Percentiles rank a stretch among this genome's conserved stretches.
phyloP scores from a whole-genome alignment of 1,139 yeast species.

The Meyerozyma guilliermondii region DNA sequence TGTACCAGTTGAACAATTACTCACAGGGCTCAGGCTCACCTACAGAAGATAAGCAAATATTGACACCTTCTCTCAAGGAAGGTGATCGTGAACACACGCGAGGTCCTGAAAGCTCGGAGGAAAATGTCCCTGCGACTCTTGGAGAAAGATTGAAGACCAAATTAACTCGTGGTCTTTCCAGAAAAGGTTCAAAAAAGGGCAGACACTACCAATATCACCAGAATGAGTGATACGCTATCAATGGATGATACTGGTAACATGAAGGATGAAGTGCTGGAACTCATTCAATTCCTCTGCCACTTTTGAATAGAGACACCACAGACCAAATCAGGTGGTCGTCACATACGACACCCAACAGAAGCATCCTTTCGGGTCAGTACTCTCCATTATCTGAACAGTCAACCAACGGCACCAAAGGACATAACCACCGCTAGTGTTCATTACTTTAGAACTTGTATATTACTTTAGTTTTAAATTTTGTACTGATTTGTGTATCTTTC shows the following conservation, averaged over 20 bases:
- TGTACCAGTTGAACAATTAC: conserved; percentile 45
- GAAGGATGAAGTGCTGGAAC: conserved; percentile 8
- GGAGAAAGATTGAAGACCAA: conserved; percentile 18
- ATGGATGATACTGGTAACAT: conserved; percentile 4
- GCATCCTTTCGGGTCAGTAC: neutral
- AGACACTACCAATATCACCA: conserved; percentile 16
- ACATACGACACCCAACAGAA: conserved; percentile 1
- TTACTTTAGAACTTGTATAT: neutral
- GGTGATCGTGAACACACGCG: conserved; percentile 9
- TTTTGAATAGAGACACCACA: conserved; percentile 14
- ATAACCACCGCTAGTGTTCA: neutral
- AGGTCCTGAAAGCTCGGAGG: conserved; percentile 4
- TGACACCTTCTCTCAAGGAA: conserved; percentile 21
- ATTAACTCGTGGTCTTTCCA: conserved; percentile 20
- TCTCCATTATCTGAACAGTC: neutral
- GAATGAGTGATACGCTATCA: conserved; percentile 30
- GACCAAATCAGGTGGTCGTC: conserved; percentile 18
- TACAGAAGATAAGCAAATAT: conserved; percentile 14
- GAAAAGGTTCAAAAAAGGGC: conserved; percentile 13
- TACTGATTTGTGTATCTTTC: neutral
- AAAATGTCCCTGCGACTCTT: conserved; percentile 9
- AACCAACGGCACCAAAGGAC: neutral
- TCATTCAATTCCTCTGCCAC: conserved; percentile 4
- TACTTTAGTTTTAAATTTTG: neutral
- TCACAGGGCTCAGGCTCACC: conserved; percentile 12